Base-by-base conservation (phyloP, 1,139 yeast genomes). In the Yarrowia galli region DNA sequence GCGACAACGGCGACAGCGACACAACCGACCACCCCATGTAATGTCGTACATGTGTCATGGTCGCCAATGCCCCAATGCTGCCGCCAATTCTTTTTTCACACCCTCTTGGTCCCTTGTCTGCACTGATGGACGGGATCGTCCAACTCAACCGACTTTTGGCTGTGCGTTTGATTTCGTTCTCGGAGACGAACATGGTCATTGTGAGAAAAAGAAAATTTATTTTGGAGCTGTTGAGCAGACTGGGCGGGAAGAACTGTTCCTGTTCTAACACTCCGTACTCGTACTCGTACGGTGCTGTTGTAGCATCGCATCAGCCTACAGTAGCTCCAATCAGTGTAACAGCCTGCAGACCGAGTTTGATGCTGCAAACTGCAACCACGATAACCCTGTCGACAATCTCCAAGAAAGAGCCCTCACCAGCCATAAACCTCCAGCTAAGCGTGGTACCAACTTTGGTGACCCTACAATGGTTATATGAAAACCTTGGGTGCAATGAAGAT, bases 401-500 rank as follows among this genome's bases (percentile, higher is more conserved):
- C 20, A 5, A 2, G 8, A 40, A 36, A 15, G 20, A 40, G 20
- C 16, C 18, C 16, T 6, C 12, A 7, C 16, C 20, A 43, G 46
- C 16, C 20, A 46, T 46, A n/a, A 32, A n/a, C 22, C 53, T 28
- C 53, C 32, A 46, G 53, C 36, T 48, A 48, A 2, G 43, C 9
- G 12, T n/a, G 36, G 36, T 9, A 6, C 38, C 54, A 18, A 51
- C 56, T 32, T 35, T 49, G 40, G 18, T 12, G 25, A 23, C 45
- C 60, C 22, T 16, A 54, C 61, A 54, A 54, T 54, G 61, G 61
- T 54, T n/a, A 54, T 15, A 54, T 54, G 61, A 54, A 54, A 54
- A 54, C 61, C 46, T 54, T 54, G 46, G 46, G 36, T 40, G 46
- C 61, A 54, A 54, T 54, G 61, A 54, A 38, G 61, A 54, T 54